Evolutionary conservation across 257 asterid genomes (phyloP), one percentile per base, ranked within the genome.

Genomic region (Gentiana macrophylla): DNA sequence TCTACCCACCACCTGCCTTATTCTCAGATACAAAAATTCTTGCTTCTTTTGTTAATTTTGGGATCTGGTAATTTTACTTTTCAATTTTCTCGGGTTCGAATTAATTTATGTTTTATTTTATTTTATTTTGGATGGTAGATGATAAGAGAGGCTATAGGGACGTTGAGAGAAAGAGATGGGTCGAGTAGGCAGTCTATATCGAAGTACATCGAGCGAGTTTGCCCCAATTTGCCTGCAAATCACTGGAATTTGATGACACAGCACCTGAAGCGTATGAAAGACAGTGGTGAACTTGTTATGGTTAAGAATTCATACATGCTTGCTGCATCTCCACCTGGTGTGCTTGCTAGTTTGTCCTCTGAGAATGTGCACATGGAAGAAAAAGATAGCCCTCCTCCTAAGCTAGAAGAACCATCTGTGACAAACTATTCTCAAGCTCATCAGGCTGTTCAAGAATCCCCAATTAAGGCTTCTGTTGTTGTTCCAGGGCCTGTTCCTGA

Each of bases 301-400:
- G 80, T 77, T 33, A 85, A 83, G 58, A 72, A 83, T 64, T 89
- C 97, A 0, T 89, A 89, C 76, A 69, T 64, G 68, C 84, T 89
- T 0, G 65, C 82, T 76, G 69, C 72, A 55, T 66, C 79, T n/a
- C 41, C 68, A 35, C 56, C 60, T 36, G 47, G 75, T 12, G 52
- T 54, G 41, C 10, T 70, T 9, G 15, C 60, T 8, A 66, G 52
- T 72, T 7, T 67, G 12, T 48, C 62, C 24, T 24, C 24, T 24
- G 24, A 24, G 24, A 24, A 24, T 24, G 24, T 24, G 24, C 24
- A 24, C 24, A 24, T 24, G 24, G 24, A 24, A 24, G 24, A 24
- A 24, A 24, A 24, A 24, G 24, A 24, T 24, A 24, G 24, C 24
- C 24, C 24, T 24, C 24, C 24, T 24, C 24, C 24, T 24, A 24